Base-by-base conservation (phyloP, 2,329 filamentous ascomycete genomes). In the Coleophoma eucalyptorum region DNA sequence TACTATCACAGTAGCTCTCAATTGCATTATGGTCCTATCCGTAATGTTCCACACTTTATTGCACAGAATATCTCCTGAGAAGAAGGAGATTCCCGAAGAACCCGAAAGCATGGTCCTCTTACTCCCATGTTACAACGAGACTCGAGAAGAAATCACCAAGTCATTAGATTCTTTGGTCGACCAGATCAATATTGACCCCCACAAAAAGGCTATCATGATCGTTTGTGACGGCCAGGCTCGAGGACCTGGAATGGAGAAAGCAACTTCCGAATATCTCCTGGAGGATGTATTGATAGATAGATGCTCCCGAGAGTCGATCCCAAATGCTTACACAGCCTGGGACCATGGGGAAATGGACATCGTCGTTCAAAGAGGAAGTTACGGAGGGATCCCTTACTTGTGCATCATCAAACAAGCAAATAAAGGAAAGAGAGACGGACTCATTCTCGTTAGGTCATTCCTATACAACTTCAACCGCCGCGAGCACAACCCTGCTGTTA, bases 51-150 rank as follows among this genome's bases (percentile, higher is more conserved):
- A 74, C 38, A 58, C 69, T 21, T 33, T 61, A 0, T 65, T 63
- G 46, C 64, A 58, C 20, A 48, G 70, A 31, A 53, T 64, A 46
- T 70, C 66, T 8, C 60, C 58, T 10, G 46, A 56, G 13, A 67
- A 68, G 47, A 67, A 68, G 13, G 56, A 62, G 4, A 41, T 63
- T 3, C 66, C 66, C 2, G 55, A 58, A 32, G 56, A 37, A 0
- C 72, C 72, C 0, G 74, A 77, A 56, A 67, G 67, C 45, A 66
- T 77, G 64, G 72, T 77, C 2, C 56, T 75, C 31, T 59, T 77
- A 32, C 63, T 77, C 4, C 74, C 74, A 1, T 78, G 75, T 60
- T 78, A 77, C 61, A 77, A 77, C 55, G 74, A 78, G 56, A 75
- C 71, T 0, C 58, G 63, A 6, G 64, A 74, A 4, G 74, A 78